Conservation (phyloP, 352 stramenopile species). For the Globisporangium mamillatum region DNA sequence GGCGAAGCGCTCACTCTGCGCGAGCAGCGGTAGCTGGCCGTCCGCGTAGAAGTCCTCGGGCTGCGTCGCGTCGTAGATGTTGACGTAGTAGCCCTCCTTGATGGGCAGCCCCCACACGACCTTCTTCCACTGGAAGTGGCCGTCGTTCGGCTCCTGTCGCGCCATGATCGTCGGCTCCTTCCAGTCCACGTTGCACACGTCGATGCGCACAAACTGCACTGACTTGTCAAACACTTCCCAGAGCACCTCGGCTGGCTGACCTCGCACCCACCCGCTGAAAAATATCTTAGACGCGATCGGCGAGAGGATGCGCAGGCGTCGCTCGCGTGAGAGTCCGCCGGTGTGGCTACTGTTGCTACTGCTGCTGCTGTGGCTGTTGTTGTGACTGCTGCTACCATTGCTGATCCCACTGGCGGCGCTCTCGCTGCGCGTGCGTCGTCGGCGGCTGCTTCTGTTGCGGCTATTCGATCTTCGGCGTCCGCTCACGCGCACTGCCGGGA, state of each 20-base stretch:
- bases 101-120: slow-evolving; percentile 88
- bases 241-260: slow-evolving; percentile 70
- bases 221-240: slow-evolving; percentile 75
- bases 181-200: slow-evolving; percentile 86
- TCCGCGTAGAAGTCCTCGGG: slow-evolving; percentile 33
- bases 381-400: slow-evolving; percentile 4
- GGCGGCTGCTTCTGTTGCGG: slow-evolving; percentile 22
- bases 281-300: slow-evolving; percentile 43
- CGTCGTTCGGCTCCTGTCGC: slow-evolving; percentile 61
- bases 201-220: slow-evolving; percentile 73
- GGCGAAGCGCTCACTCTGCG: slow-evolving; percentile 68
- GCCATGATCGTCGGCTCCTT: slow-evolving; percentile 76
- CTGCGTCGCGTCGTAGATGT: slow-evolving; percentile 78
- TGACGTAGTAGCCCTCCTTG: slow-evolving; percentile 82
- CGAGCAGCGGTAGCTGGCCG: slow-evolving; percentile 44
- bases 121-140: slow-evolving; percentile 66
- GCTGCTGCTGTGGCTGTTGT: slow-evolving; percentile 32
- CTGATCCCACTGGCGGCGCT: slow-evolving; percentile 26
- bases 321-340: slow-evolving; percentile 17
- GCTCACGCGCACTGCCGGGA: slow-evolving; percentile 15
- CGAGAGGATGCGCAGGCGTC: slow-evolving; percentile 52
- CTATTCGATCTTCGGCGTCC: slow-evolving; percentile 35
- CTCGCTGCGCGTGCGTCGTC: slow-evolving; percentile 36
- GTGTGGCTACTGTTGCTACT: slow-evolving; percentile 20
- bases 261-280: slow-evolving; percentile 70